Base-by-base conservation (phyloP, 257 asterid genomes). In the Gentiana macrophylla region DNA sequence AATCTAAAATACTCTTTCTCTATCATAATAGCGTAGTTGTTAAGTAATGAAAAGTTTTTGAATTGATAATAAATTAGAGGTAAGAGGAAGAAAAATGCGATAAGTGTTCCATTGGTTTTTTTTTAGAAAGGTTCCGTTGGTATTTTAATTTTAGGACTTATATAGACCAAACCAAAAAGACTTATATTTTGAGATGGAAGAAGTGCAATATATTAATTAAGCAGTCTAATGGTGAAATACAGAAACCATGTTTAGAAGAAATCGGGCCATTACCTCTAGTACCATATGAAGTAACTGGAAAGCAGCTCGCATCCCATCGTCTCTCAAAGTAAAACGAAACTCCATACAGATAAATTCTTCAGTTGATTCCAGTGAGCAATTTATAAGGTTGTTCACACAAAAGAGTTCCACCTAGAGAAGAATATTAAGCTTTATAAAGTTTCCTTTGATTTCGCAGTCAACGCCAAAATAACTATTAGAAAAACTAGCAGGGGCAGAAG, bases 221-320 rank as follows among this genome's bases (percentile, higher is more conserved):
- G 12, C 13, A 11, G 61, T 10, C 34, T 24, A 24, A 11, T 35
- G 0, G 46, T 48, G 24, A 54, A 62, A 48, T 35, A 13, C 33
- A 12, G 8, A 1, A 55, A 55, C 49, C 37, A 36, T 45, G 62
- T 1, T n/a, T 4, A 55, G 51, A 34, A 52, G 50, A 11, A 32
- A 45, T 34, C 13, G 50, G 13, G 11, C 8, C n/a, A 56, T 72
- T 81, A 92, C 99, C 99, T 92, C 89, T 61, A 92, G 99, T 32
- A 92, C 99, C 99, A 88, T 92, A 75, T 92, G 99, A 73, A 92
- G 99, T 62, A 92, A 80, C 80, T 92, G 97, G 74, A 92, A 92
- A 71, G 99, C 99, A 58, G 97, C 99, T 65, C 84, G 86, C 99
- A 92, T 92, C 41, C 97, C 99, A 70, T 79, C 65, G 67, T 88